Percentiles rank a stretch among this genome's conserved stretches.
phyloP scores from a whole-genome alignment of 257 asterid genomes.

The Pogostemon cablin region DNA sequence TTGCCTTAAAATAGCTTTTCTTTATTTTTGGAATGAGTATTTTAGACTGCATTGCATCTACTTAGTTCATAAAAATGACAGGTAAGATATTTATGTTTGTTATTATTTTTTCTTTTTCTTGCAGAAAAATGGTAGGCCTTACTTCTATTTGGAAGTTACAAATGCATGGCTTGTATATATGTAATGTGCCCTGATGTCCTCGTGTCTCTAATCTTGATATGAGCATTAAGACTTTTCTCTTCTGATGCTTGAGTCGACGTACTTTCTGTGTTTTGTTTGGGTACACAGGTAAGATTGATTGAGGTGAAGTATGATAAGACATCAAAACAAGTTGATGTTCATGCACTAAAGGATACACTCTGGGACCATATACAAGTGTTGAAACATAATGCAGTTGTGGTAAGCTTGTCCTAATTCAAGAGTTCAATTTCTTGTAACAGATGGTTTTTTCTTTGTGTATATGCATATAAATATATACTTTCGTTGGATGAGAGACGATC shows the following conservation, averaged over 20 bases:
- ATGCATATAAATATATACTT: neutral
- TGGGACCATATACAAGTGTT: conserved; percentile 68
- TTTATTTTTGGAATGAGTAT: neutral
- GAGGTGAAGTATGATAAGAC: conserved; percentile 88
- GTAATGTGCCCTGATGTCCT: too few species aligned
- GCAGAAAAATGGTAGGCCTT: conserved; percentile 57
- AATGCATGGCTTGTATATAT: too few species aligned
- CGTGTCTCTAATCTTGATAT: too few species aligned
- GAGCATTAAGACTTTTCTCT: too few species aligned
- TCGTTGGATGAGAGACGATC: too few species aligned
- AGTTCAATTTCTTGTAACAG: neutral
- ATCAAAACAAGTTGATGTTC: conserved; percentile 95
- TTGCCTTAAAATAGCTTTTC: conserved; percentile 1
- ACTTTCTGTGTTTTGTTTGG: neutral
- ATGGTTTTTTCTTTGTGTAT: neutral
- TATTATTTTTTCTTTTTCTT: conserved; percentile 35
- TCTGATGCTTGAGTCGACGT: too few species aligned
- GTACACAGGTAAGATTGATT: conserved; percentile 70
- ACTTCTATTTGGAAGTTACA: neutral
- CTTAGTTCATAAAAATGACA: neutral
- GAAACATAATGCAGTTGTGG: conserved; percentile 52
- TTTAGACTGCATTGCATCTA: conserved; percentile 8
- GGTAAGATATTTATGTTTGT: conserved; percentile 12
- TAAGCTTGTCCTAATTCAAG: conserved; percentile 27
- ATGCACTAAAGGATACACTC: conserved; percentile 79